Conservation (phyloP, 78 protist species). For the Mastigamoeba balamuthi region DNA sequence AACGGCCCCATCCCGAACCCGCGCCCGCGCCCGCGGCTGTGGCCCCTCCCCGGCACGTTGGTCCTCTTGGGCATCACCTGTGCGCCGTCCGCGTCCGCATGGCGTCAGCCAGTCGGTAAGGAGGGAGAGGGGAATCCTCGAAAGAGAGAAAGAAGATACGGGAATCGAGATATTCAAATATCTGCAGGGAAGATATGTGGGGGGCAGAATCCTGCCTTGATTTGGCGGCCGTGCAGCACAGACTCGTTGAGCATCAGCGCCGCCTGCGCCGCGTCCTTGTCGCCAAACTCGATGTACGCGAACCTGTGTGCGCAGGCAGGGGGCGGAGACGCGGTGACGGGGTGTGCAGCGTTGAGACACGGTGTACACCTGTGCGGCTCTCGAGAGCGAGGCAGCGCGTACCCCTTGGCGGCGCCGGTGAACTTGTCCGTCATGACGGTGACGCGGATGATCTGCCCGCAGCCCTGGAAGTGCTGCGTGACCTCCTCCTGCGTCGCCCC, state of each 20-base stretch:
- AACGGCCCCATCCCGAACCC: too few species aligned
- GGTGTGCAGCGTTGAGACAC: neutral
- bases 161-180: too few species aligned
- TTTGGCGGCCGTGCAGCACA: slow-evolving; percentile 9
- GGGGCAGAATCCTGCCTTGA: slow-evolving; percentile 23
- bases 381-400: neutral
- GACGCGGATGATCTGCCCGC: slow-evolving; percentile 45
- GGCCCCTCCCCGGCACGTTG: too few species aligned
- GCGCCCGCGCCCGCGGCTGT: too few species aligned
- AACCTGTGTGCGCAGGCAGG: neutral
- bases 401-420: slow-evolving; percentile 44
- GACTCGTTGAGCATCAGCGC: slow-evolving; percentile 16
- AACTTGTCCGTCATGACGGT: slow-evolving; percentile 45
- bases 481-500: slow-evolving; percentile 47
- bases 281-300: slow-evolving; percentile 36
- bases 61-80: neutral
- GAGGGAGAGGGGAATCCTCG: too few species aligned
- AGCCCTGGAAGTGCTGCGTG: slow-evolving; percentile 20
- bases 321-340: too few species aligned
- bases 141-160: too few species aligned
- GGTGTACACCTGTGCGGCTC: neutral
- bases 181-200: too few species aligned
- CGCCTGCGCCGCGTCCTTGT: neutral
- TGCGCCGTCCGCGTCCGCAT: too few species aligned
- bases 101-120: too few species aligned